A percentile compares a stretch with the other conserved stretches of the same genome.
Evolutionary conservation across 345 rosid species (phyloP).

Genomic region (Durio zibethinus): DNA sequence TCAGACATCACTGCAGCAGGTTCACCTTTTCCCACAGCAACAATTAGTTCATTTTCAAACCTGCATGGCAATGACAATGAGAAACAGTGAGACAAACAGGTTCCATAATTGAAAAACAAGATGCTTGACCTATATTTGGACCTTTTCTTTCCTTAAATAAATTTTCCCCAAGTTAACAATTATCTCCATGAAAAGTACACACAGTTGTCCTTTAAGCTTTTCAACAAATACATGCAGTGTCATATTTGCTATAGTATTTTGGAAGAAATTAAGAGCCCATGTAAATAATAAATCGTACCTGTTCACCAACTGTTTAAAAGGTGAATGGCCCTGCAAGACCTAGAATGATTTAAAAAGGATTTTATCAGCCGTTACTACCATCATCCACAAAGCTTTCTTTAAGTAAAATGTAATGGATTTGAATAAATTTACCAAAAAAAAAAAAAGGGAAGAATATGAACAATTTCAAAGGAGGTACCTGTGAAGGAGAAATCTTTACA

Average conservation of each 20-base stretch:
- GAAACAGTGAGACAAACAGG: background rate
- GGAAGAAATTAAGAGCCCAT: background rate
- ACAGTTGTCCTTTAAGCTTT: background rate
- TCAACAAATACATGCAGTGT: background rate
- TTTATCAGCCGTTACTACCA: background rate
- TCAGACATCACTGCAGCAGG: constrained; percentile 83
- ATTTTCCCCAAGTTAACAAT: background rate
- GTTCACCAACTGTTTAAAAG: constrained; percentile 58
- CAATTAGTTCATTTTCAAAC: constrained; percentile 60
- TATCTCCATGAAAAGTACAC: background rate
- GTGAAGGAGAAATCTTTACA: constrained; percentile 54
- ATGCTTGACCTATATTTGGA: background rate
- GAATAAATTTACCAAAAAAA: background rate
- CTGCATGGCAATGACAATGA: constrained; percentile 29
- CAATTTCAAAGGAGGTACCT: constrained; percentile 38
- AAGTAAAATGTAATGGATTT: background rate
- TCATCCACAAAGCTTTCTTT: background rate
- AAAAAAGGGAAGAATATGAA: background rate
- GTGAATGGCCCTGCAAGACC: constrained; percentile 89
- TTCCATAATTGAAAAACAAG: background rate
- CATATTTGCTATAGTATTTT: background rate
- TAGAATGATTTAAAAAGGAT: constrained; percentile 26
- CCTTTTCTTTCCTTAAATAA: background rate
- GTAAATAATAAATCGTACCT: constrained; percentile 35
- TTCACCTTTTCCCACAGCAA: constrained; percentile 91